These are phyloP conservation scores for Vigna radiata DNA, from an alignment of 306 rosid genomes.

Conservation along the genomic window DNA sequence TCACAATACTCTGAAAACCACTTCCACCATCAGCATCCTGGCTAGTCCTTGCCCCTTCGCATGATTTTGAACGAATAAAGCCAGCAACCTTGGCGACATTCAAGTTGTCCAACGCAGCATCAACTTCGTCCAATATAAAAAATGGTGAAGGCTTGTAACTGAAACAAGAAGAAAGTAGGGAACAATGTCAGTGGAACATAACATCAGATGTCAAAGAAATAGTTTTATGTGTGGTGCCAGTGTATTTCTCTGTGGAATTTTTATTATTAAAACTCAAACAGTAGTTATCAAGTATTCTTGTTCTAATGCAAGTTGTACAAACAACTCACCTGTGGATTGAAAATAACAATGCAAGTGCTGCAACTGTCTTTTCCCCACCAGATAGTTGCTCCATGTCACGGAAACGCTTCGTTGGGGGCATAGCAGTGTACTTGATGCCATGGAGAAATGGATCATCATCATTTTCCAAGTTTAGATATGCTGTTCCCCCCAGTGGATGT, in stretches of 20 bases:
- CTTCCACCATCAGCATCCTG: slow-evolving; percentile 75
- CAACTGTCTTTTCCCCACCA: slow-evolving; percentile 98
- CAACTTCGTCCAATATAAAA: slow-evolving; percentile 98
- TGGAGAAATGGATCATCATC: slow-evolving; percentile 97
- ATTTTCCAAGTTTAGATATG: slow-evolving; percentile 91
- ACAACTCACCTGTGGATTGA: slow-evolving; percentile 84
- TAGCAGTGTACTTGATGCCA: slow-evolving; percentile 95
- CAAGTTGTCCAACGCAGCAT: slow-evolving; percentile 98
- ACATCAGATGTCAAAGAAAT: slow-evolving; percentile 8
- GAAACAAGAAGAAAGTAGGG: slow-evolving; percentile 46
- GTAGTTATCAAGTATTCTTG: neutral
- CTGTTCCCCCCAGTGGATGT: slow-evolving; percentile 94
- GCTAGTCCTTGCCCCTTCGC: slow-evolving; percentile 78
- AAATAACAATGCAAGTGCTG: slow-evolving; percentile 94
- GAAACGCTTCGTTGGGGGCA: slow-evolving; percentile 99
- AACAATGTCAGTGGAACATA: slow-evolving; percentile 40
- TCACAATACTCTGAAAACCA: slow-evolving; percentile 98
- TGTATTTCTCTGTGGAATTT: neutral
- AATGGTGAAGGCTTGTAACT: slow-evolving; percentile 98
- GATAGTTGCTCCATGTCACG: slow-evolving; percentile 99
- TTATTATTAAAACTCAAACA: neutral
- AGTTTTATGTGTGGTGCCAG: slow-evolving; percentile 21
- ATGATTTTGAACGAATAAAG: slow-evolving; percentile 91
- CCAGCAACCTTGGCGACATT: slow-evolving; percentile 98
- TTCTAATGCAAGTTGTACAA: slow-evolving; percentile 25